Conservation (phyloP, 331 rosid species). For the Malus hybrid region DNA sequence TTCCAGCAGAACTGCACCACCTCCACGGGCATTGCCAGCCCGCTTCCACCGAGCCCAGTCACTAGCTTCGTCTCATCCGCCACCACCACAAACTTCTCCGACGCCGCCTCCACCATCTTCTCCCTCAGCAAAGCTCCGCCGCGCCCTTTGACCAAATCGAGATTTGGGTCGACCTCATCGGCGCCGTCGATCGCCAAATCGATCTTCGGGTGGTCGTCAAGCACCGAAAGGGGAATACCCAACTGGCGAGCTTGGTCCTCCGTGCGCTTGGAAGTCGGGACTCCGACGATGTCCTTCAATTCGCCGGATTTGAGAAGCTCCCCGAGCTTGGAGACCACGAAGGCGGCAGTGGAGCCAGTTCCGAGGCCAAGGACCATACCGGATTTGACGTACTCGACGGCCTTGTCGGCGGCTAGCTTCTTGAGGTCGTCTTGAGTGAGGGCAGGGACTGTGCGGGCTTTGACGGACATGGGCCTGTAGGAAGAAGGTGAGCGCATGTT, state of each 20-base stretch:
- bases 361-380: constrained; percentile 95
- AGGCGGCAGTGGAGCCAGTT: constrained; percentile 89
- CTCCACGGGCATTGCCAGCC: constrained; percentile 84
- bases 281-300: constrained; percentile 52
- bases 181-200: constrained; percentile 91
- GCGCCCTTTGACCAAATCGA: constrained; percentile 75
- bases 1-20: constrained; percentile 92
- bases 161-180: constrained; percentile 75
- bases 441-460: constrained; percentile 44
- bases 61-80: constrained; percentile 70
- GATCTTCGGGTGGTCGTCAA: constrained; percentile 60
- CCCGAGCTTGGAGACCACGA: constrained; percentile 78
- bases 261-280: constrained; percentile 79
- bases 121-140: constrained; percentile 75
- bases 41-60: constrained; percentile 62
- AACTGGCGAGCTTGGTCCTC: constrained; percentile 76
- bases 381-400: constrained; percentile 65
- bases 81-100: constrained; percentile 61
- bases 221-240: constrained; percentile 73
- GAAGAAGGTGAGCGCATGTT: constrained; percentile 26
- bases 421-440: constrained; percentile 84
- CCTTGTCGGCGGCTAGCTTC: constrained; percentile 77
- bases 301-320: constrained; percentile 50
- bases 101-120: constrained; percentile 87
- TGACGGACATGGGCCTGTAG: constrained; percentile 21